Conservation (phyloP, 305 asterid genomes). For the Vinca major region DNA sequence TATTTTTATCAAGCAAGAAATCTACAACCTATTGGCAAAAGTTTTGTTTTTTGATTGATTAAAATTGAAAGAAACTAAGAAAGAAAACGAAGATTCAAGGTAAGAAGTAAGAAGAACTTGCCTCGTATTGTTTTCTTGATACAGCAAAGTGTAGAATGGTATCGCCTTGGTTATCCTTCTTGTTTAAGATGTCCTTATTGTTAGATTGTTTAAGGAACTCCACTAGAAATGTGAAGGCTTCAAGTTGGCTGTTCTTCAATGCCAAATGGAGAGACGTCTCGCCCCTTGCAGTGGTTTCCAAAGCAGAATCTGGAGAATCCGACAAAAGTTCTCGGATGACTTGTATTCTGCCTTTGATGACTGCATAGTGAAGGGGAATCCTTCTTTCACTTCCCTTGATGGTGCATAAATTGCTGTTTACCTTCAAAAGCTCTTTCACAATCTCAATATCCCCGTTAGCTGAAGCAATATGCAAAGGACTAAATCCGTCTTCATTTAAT, state of each 20-base stretch:
- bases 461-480: conserved; percentile 27
- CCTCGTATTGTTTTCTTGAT: conserved; percentile 23
- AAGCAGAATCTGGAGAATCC: conserved; percentile 11
- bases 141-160: conserved; percentile 30
- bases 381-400: conserved; percentile 20
- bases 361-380: conserved; percentile 29
- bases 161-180: conserved; percentile 26
- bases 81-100: neutral
- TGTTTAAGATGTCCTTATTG: conserved; percentile 18
- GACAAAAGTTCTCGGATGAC: conserved; percentile 15
- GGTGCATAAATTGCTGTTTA: conserved; percentile 2
- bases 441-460: conserved; percentile 23
- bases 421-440: conserved; percentile 13
- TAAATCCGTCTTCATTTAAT: conserved; percentile 22
- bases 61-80: neutral
- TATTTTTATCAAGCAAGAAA: conserved; percentile 25
- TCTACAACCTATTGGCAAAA: conserved; percentile 26
- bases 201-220: conserved; percentile 13
- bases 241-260: conserved; percentile 19
- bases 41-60: neutral
- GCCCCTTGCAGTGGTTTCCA: conserved; percentile 21
- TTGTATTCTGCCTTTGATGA: conserved; percentile 23
- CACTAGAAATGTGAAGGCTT: conserved; percentile 14
- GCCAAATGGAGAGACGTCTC: conserved; percentile 36
- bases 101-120: neutral